Evolutionary conservation across 495 filamentous ascomycete species (phyloP).

Genomic region (Articulospora tetracladia): DNA sequence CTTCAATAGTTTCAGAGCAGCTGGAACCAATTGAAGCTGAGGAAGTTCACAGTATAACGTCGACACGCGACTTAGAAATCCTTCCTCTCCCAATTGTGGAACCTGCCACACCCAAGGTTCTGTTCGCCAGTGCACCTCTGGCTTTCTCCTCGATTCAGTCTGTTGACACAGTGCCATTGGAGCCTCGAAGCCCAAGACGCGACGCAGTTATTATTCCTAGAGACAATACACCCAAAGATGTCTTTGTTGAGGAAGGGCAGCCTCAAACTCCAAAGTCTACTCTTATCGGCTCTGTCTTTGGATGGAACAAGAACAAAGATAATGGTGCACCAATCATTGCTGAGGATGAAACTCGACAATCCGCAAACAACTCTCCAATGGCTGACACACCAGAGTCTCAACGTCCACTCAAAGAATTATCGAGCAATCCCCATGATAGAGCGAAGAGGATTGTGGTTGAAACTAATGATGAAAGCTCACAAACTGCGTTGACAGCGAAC

Average conservation of each 20-base stretch:
- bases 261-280: conserved; percentile 31
- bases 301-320: conserved; percentile 36
- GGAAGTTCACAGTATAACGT: not conserved
- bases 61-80: not conserved
- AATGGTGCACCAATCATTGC: conserved; percentile 38
- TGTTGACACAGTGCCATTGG: conserved; percentile 35
- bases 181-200: conserved; percentile 40
- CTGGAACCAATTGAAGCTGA: conserved; percentile 21
- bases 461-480: conserved; percentile 63
- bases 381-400: conserved; percentile 37
- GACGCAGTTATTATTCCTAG: conserved; percentile 45
- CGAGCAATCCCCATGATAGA: conserved; percentile 32
- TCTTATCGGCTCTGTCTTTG: conserved; percentile 41
- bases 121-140: conserved; percentile 21
- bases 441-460: conserved; percentile 31
- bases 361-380: conserved; percentile 31
- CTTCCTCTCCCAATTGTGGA: conserved; percentile 8
- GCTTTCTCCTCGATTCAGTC: conserved; percentile 33
- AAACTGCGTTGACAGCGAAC: conserved; percentile 70
- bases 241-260: conserved; percentile 15
- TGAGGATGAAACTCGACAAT: conserved; percentile 53
- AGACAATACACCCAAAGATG: conserved; percentile 28
- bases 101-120: conserved; percentile 27
- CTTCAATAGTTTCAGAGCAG: conserved; percentile 24
- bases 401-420: conserved; percentile 39